Evolutionary conservation across 2,329 filamentous ascomycete genomes (phyloP), one percentile per base, ranked within the genome.

Genomic region (Endoconidiophora polonica): DNA sequence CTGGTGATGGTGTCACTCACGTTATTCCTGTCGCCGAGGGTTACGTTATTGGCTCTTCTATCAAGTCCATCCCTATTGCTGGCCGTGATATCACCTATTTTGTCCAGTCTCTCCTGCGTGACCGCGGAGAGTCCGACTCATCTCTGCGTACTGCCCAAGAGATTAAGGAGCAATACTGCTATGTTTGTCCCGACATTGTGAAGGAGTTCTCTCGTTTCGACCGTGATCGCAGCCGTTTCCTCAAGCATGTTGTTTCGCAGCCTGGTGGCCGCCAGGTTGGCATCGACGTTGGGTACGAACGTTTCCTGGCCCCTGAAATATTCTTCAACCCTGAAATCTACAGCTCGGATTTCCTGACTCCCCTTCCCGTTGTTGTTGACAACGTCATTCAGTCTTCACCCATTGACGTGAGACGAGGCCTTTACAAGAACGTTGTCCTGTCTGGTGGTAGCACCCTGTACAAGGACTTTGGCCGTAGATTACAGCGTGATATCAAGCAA

Each of bases 261-360:
- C 82, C 87, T 23, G 90, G 88, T 58, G 91, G 91, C 55, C 82
- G 84, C 58, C 80, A 84, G 58, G 81, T 90, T 20, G 76, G 72
- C 1, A 86, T 98, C 44, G 93, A 98, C 60, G 85, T 98, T 48
- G 91, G 91, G 48, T 98, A 96, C 68, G 91, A 98, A 66, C 84
- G 91, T 33, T 98, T 98, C 74, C 74, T 98, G 54, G 91, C 91
- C 2, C 93, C 93, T 22, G 91, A 98, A 66, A 98, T 98, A 62
- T 98, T 98, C 69, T 98, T 98, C 78, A 98, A 98, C 68, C 91
- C 91, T 26, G 91, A 98, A 69, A 98, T 98, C 61, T 96, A 96
- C 74, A 94, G 86, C 55, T 96, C 90, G 57, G 91, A 98, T 64
- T 98, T 98, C 72, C 71, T 98, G 57, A 98, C 91, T 10, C 91